Conservation (phyloP, 257 asterid species). For the Solanum medicagineum region DNA sequence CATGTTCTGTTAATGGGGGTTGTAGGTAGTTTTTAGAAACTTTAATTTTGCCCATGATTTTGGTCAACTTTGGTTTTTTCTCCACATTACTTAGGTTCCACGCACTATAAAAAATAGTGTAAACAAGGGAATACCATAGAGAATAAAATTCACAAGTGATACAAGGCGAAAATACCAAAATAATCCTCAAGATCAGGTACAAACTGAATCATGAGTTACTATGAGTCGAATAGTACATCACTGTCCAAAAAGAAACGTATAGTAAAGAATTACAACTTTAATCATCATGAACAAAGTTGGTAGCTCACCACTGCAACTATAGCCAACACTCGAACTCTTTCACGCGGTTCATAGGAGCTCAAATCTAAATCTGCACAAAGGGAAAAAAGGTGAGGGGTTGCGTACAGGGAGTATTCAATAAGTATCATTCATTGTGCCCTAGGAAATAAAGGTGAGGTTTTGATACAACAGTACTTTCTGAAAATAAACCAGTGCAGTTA, state of each 20-base stretch:
- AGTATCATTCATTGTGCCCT: neutral
- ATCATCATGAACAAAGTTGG: neutral
- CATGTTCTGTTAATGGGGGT: neutral
- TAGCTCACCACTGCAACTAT: neutral
- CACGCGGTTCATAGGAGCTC: neutral
- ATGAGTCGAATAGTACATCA: neutral
- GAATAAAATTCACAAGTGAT: neutral
- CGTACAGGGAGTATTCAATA: neutral
- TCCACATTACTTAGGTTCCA: neutral
- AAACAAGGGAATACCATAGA: neutral
- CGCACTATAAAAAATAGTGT: neutral
- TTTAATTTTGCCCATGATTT: neutral
- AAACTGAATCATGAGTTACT: neutral
- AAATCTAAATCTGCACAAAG: neutral
- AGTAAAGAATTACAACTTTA: neutral
- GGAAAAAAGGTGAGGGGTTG: neutral
- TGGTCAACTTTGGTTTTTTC: neutral
- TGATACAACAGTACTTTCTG: neutral
- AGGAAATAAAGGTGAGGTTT: neutral
- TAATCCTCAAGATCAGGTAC: neutral
- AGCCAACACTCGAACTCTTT: neutral
- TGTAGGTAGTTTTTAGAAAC: neutral
- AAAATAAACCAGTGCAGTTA: neutral
- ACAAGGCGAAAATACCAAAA: neutral
- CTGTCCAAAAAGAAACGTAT: neutral